Percentiles rank a stretch among this genome's conserved stretches.
These are phyloP conservation scores for Diplogelasinospora grovesii DNA, from an alignment of 495 filamentous ascomycete genomes.

Conservation along the genomic window DNA sequence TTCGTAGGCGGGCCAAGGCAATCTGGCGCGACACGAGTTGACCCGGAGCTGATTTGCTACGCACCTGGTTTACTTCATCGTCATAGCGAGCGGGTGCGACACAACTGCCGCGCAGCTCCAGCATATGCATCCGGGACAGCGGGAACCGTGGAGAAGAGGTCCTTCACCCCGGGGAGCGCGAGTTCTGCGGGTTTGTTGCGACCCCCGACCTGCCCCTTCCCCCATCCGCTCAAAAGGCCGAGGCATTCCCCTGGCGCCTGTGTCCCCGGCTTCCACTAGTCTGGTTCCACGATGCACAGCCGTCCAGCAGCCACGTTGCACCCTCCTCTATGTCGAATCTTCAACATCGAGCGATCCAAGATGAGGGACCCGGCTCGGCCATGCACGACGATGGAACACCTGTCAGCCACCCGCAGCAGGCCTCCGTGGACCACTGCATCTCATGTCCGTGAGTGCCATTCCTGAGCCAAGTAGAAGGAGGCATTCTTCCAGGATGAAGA, in stretches of 20 bases:
- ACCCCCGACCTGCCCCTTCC: neutral
- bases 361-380: constrained; percentile 22
- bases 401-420: constrained; percentile 12
- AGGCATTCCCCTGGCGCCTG: constrained; percentile 17
- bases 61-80: constrained; percentile 21
- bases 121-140: constrained; percentile 15
- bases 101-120: constrained; percentile 23
- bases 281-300: constrained; percentile 30
- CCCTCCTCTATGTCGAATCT: constrained; percentile 27
- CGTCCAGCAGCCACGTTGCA: constrained; percentile 23
- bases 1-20: constrained; percentile 14
- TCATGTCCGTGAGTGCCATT: constrained; percentile 26
- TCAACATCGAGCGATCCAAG: constrained; percentile 26
- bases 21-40: constrained; percentile 7
- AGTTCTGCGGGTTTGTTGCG: neutral
- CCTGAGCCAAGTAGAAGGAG: neutral
- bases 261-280: constrained; percentile 21
- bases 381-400: constrained; percentile 17
- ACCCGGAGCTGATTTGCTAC: constrained; percentile 13
- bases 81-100: constrained; percentile 22
- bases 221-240: constrained; percentile 19
- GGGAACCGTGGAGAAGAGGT: constrained; percentile 17
- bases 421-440: constrained; percentile 15
- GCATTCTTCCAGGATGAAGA: neutral
- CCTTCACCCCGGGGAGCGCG: constrained; percentile 15